These are phyloP conservation scores for Fusarium transvaalense DNA, from an alignment of 2,329 filamentous ascomycete genomes.

Conservation along the genomic window DNA sequence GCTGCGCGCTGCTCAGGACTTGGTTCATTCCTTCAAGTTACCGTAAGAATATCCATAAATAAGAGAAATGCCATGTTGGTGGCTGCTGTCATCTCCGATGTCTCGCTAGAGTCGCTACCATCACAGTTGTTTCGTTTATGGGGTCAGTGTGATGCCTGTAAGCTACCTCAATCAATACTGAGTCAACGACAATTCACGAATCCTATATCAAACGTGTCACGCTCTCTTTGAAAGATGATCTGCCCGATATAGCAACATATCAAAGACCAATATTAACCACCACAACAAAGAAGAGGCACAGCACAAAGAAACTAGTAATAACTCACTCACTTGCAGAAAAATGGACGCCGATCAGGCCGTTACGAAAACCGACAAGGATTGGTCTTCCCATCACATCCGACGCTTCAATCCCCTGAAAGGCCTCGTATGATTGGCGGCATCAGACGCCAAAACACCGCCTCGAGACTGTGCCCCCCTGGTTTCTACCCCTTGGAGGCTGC, in stretches of 20 bases:
- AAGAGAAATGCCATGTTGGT: not conserved
- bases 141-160: constrained; percentile 12
- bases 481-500: constrained; percentile 37
- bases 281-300: constrained; percentile 28
- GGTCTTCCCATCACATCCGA: constrained; percentile 38
- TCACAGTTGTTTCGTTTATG: constrained; percentile 36
- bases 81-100: constrained; percentile 32
- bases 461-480: constrained; percentile 32
- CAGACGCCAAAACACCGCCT: constrained; percentile 41
- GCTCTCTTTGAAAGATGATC: constrained; percentile 23
- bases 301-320: constrained; percentile 19
- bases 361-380: constrained; percentile 43
- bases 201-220: constrained; percentile 26
- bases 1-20: constrained; percentile 1
- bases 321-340: constrained; percentile 18
- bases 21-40: constrained; percentile 30
- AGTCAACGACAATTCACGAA: constrained; percentile 12
- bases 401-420: constrained; percentile 41
- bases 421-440: constrained; percentile 43
- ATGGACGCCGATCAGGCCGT: constrained; percentile 44
- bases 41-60: constrained; percentile 2
- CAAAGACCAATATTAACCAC: not conserved
- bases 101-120: constrained; percentile 36
- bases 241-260: constrained; percentile 24
- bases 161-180: not conserved